phyloP scores from a whole-genome alignment of 805 yeast species.

The Candida morakotiae region DNA sequence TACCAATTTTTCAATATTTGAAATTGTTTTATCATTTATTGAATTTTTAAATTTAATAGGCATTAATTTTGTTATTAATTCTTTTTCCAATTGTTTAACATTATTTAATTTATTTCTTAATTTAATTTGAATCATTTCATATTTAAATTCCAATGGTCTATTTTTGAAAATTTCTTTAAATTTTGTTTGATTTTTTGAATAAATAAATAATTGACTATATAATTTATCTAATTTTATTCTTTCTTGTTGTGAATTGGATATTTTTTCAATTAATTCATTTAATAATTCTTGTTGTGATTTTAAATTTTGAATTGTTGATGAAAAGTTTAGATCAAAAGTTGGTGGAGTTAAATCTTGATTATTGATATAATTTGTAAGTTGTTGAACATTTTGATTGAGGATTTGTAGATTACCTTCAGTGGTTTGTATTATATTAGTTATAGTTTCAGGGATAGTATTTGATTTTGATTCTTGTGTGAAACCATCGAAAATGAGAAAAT shows the following conservation, averaged over 20 bases:
- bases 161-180: conserved; percentile 10
- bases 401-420: conserved; percentile 24
- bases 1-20: conserved; percentile 24
- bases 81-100: conserved; percentile 19
- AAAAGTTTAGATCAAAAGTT: not conserved
- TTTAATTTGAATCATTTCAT: conserved; percentile 18
- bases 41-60: conserved; percentile 28
- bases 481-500: conserved; percentile 8
- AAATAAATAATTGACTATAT: conserved; percentile 20
- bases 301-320: not conserved
- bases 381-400: conserved; percentile 16
- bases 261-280: conserved; percentile 3
- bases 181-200: conserved; percentile 9
- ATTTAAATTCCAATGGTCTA: conserved; percentile 29
- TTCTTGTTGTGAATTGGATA: conserved; percentile 14
- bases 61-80: conserved; percentile 22
- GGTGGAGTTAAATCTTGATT: not conserved
- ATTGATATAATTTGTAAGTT: conserved; percentile 9
- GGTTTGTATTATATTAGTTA: conserved; percentile 18
- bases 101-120: conserved; percentile 24
- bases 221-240: conserved; percentile 22
- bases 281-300: not conserved
- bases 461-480: conserved; percentile 1
- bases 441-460: conserved; percentile 3
- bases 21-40: conserved; percentile 14